Percentiles rank a stretch among this genome's conserved stretches.
Evolutionary conservation across 306 rosid species (phyloP).

Genomic region (Albizia julibrissin): DNA sequence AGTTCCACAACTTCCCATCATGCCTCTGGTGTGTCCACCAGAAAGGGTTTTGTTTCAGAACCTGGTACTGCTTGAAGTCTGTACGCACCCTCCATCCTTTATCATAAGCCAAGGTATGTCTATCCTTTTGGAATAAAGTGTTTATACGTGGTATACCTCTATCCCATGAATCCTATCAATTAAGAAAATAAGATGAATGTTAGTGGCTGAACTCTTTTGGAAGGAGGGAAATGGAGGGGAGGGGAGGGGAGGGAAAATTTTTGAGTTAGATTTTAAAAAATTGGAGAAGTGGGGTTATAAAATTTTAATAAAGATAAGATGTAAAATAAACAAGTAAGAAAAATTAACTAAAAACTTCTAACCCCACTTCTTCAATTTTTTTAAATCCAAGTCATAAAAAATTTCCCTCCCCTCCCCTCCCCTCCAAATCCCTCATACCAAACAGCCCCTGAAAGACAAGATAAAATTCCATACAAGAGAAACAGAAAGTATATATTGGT

Average conservation of each 20-base stretch:
- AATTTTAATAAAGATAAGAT: too few relatives aligned
- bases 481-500: neutral
- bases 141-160: slow-evolving; percentile 98
- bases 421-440: too few relatives aligned
- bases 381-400: too few relatives aligned
- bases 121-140: slow-evolving; percentile 97
- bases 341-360: too few relatives aligned
- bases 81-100: slow-evolving; percentile 99
- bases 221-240: too few relatives aligned
- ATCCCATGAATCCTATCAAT: slow-evolving; percentile 96
- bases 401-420: too few relatives aligned
- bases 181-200: slow-evolving; percentile 1
- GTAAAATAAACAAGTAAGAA: too few relatives aligned
- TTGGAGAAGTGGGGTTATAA: too few relatives aligned
- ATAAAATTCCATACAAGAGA: neutral
- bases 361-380: too few relatives aligned
- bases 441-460: neutral
- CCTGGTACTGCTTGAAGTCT: slow-evolving; percentile 98
- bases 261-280: too few relatives aligned
- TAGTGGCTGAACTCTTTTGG: neutral
- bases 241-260: too few relatives aligned
- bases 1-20: slow-evolving; percentile 96
- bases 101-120: slow-evolving; percentile 98
- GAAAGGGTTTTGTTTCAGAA: slow-evolving; percentile 93
- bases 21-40: slow-evolving; percentile 99